phyloP scores from a whole-genome alignment of 441 rosid species.

The Breynia disticha region DNA sequence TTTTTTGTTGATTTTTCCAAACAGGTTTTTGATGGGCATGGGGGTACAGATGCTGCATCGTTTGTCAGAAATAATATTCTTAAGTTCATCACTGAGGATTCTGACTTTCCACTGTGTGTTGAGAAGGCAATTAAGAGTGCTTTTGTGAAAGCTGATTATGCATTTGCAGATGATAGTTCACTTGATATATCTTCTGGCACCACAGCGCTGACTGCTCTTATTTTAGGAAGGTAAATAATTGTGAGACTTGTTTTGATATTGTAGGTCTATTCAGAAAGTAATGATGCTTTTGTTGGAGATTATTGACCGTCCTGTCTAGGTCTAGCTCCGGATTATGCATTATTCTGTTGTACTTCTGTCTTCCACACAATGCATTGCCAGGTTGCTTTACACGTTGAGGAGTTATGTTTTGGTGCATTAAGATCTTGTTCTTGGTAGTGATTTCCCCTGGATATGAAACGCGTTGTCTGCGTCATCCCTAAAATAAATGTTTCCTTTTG shows the following conservation, averaged over 20 bases:
- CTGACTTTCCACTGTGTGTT: conserved; percentile 46
- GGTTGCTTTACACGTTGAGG: conserved; percentile 51
- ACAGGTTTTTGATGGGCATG: conserved; percentile 96
- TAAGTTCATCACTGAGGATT: conserved; percentile 59
- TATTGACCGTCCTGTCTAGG: too few relatives aligned
- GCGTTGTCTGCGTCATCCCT: too few relatives aligned
- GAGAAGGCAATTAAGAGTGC: conserved; percentile 71
- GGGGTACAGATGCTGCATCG: conserved; percentile 83
- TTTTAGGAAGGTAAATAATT: conserved; percentile 46
- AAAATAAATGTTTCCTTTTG: too few relatives aligned
- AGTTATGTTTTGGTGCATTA: background rate
- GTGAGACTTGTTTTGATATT: background rate
- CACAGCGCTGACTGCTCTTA: conserved; percentile 67
- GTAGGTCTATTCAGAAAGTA: background rate
- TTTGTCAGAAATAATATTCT: conserved; percentile 66
- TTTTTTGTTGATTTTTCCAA: conserved; percentile 17
- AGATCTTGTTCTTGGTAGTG: background rate
- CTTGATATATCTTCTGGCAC: conserved; percentile 78
- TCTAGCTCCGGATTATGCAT: background rate
- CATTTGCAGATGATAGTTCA: conserved; percentile 76
- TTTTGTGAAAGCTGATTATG: conserved; percentile 60
- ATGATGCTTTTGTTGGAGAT: background rate
- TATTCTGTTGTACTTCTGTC: conserved; percentile 74
- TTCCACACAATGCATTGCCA: conserved; percentile 77
- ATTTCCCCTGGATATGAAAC: too few relatives aligned